Evolutionary conservation across 225 moss, liverwort and hornwort species (phyloP).

Genomic region (Physcomitrellopsis africana): DNA sequence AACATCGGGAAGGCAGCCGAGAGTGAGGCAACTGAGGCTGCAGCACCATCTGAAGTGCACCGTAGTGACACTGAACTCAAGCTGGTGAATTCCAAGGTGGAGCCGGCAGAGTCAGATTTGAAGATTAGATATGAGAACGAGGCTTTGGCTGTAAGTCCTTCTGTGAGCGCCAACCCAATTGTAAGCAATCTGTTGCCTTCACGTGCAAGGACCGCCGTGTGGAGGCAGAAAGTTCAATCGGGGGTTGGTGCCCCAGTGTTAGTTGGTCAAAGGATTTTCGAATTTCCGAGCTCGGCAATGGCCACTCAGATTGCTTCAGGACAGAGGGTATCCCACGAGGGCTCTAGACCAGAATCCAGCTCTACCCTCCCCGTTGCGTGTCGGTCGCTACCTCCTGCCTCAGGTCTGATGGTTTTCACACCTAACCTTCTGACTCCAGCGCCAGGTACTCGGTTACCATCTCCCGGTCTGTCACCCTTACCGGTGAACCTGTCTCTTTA

Average conservation of each 20-base stretch:
- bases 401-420: constrained; percentile 39
- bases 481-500: constrained; percentile 41
- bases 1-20: constrained; percentile 27
- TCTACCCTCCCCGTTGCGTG: constrained; percentile 44
- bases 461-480: constrained; percentile 41
- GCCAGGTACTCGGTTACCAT: constrained; percentile 35
- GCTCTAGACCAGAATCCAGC: constrained; percentile 46
- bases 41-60: constrained; percentile 7
- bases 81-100: constrained; percentile 22
- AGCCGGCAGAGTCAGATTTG: constrained; percentile 33
- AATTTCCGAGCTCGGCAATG: constrained; percentile 44
- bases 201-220: constrained; percentile 52
- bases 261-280: constrained; percentile 52
- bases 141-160: constrained; percentile 20
- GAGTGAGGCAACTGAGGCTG: constrained; percentile 31
- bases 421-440: constrained; percentile 42
- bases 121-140: constrained; percentile 35
- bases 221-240: constrained; percentile 61
- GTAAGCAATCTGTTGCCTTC: constrained; percentile 35
- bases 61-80: constrained; percentile 18
- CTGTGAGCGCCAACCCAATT: constrained; percentile 30
- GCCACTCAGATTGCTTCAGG: constrained; percentile 42
- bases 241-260: constrained; percentile 46
- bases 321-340: constrained; percentile 46
- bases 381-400: constrained; percentile 42